phyloP scores from a whole-genome alignment of 2,329 filamentous ascomycete genomes.

The Fusarium tuaranense region DNA sequence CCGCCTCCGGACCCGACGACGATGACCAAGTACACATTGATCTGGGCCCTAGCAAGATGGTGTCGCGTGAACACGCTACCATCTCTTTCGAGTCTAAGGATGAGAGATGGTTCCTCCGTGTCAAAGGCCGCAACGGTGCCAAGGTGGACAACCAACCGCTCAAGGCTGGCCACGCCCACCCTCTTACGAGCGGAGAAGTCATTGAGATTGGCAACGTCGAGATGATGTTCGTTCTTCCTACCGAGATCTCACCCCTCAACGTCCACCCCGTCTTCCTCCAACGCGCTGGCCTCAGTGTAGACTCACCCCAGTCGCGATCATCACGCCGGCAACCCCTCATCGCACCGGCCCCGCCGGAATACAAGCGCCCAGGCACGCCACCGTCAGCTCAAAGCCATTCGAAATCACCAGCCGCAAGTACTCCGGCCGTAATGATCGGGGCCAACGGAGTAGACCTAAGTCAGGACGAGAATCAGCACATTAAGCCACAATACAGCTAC shows the following conservation, averaged over 20 bases:
- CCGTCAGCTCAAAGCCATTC: slow-evolving; percentile 56
- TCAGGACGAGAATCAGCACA: slow-evolving; percentile 84
- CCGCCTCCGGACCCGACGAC: slow-evolving; percentile 58
- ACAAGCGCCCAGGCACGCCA: slow-evolving; percentile 71
- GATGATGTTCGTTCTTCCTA: slow-evolving; percentile 98
- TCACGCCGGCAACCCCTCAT: slow-evolving; percentile 60
- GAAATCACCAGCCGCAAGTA: slow-evolving; percentile 51
- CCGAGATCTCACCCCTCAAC: slow-evolving; percentile 72
- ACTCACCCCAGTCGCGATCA: slow-evolving; percentile 44
- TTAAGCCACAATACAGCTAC: slow-evolving; percentile 97
- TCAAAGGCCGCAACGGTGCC: slow-evolving; percentile 92
- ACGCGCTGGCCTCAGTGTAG: slow-evolving; percentile 68
- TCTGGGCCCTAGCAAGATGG: slow-evolving; percentile 84
- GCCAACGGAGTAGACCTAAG: slow-evolving; percentile 78
- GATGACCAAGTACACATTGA: slow-evolving; percentile 82
- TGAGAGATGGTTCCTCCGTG: slow-evolving; percentile 83
- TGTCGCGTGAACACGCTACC: slow-evolving; percentile 81
- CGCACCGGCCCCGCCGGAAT: slow-evolving; percentile 70
- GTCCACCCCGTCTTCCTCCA: slow-evolving; percentile 78
- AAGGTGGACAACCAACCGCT: slow-evolving; percentile 82
- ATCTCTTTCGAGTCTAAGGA: slow-evolving; percentile 77
- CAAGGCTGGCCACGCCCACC: slow-evolving; percentile 73
- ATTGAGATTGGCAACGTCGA: slow-evolving; percentile 93
- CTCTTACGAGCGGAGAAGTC: slow-evolving; percentile 86
- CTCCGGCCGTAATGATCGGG: slow-evolving; percentile 53